Conservation (phyloP, 306 rosid genomes). For the Prunus kanzakura region DNA sequence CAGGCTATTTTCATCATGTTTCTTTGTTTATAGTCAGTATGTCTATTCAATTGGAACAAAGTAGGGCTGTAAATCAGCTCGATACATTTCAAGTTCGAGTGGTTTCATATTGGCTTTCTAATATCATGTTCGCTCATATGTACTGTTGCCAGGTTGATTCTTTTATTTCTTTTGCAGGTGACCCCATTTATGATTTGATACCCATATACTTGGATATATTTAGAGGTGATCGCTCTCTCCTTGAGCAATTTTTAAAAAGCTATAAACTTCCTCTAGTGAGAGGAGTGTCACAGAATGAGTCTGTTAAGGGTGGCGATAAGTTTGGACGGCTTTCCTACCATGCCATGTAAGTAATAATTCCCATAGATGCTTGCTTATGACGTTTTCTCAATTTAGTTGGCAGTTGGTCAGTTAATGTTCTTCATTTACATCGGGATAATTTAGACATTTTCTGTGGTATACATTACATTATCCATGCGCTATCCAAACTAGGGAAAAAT, state of each 20-base stretch:
- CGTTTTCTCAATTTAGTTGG: not conserved
- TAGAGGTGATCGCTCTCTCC: conserved; percentile 73
- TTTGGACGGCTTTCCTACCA: conserved; percentile 69
- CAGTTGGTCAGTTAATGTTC: not conserved
- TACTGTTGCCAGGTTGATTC: not conserved
- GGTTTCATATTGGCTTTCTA: not conserved
- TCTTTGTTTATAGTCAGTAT: not conserved
- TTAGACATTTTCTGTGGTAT: not conserved
- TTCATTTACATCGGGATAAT: not conserved
- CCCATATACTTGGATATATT: conserved; percentile 83
- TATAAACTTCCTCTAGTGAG: conserved; percentile 73
- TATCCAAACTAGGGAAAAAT: not conserved
- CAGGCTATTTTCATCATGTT: not conserved
- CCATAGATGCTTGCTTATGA: not conserved
- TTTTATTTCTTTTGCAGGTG: conserved; percentile 58
- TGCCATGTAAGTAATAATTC: conserved; percentile 69
- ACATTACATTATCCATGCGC: not conserved
- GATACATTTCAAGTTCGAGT: not conserved
- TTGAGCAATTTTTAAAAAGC: conserved; percentile 62
- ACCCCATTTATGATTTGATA: conserved; percentile 75
- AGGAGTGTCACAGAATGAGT: conserved; percentile 33
- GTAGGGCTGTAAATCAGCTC: not conserved
- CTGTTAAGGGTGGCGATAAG: conserved; percentile 44
- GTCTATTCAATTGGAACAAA: not conserved
- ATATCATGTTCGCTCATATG: not conserved